These are phyloP conservation scores for Phytophthora litchii DNA, from an alignment of 352 stramenopile species.

Conservation along the genomic window DNA sequence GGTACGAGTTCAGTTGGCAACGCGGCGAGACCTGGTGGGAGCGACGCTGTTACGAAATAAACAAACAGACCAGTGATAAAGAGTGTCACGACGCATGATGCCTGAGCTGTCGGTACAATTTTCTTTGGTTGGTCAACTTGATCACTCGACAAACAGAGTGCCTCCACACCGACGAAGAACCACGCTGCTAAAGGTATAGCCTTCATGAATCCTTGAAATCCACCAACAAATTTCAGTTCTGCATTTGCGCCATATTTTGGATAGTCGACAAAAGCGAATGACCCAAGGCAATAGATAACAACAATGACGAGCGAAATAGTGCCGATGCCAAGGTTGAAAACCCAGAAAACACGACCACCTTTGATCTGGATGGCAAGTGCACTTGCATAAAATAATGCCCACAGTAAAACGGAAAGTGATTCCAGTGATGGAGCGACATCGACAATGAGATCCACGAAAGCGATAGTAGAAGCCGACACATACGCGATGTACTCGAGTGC, in stretches of 20 bases:
- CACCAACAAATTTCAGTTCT: constrained; percentile 22
- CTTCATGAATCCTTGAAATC: constrained; percentile 40
- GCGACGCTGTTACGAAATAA: constrained; percentile 39
- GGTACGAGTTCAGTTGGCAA: constrained; percentile 34
- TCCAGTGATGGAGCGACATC: constrained; percentile 15
- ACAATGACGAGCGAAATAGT: constrained; percentile 36
- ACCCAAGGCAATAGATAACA: constrained; percentile 43
- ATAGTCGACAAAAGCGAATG: constrained; percentile 34
- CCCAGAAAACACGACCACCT: constrained; percentile 42
- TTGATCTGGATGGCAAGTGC: constrained; percentile 38
- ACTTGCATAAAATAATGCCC: constrained; percentile 36
- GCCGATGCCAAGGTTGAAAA: constrained; percentile 43
- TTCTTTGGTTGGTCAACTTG: constrained; percentile 47
- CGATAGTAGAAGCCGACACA: constrained; percentile 36
- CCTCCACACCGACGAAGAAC: constrained; percentile 59
- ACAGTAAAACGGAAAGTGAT: constrained; percentile 25
- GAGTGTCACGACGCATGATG: constrained; percentile 44
- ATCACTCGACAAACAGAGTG: constrained; percentile 36
- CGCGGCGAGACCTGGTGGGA: constrained; percentile 32
- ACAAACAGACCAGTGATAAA: constrained; percentile 39
- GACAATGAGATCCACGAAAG: constrained; percentile 43
- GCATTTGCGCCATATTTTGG: constrained; percentile 12
- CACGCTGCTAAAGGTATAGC: constrained; percentile 37
- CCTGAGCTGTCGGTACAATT: constrained; percentile 43
- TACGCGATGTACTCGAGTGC: constrained; percentile 53